A percentile compares a stretch with the other conserved stretches of the same genome.
phyloP scores from a whole-genome alignment of 805 yeast species.

The Kodamaea jinghongensis region DNA sequence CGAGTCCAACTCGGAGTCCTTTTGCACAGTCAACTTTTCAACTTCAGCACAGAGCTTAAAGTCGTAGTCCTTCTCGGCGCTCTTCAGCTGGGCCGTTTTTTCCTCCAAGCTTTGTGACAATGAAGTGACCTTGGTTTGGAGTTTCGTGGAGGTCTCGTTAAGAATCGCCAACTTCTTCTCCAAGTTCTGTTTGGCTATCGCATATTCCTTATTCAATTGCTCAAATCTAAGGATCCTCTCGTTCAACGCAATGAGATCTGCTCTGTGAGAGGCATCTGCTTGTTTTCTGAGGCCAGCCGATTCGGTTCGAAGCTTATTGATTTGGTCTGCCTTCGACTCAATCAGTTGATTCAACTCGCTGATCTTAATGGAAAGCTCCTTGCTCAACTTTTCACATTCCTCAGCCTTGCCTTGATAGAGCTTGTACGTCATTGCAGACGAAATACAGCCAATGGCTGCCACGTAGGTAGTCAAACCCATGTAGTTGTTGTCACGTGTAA shows the following conservation, averaged over 20 bases:
- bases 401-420: slow-evolving; percentile 17
- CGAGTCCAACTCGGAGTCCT: slow-evolving; percentile 19
- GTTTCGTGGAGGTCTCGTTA: background rate
- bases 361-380: slow-evolving; percentile 13
- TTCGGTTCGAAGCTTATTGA: slow-evolving; percentile 6
- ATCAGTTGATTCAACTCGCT: slow-evolving; percentile 9
- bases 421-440: slow-evolving; percentile 19
- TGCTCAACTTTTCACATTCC: slow-evolving; percentile 12
- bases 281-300: slow-evolving; percentile 1
- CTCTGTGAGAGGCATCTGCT: slow-evolving; percentile 10
- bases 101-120: slow-evolving; percentile 6
- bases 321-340: slow-evolving; percentile 9
- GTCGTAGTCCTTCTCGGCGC: slow-evolving; percentile 17
- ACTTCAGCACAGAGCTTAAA: slow-evolving; percentile 25
- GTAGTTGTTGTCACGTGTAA: too few species aligned
- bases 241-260: slow-evolving; percentile 8
- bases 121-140: slow-evolving; percentile 1
- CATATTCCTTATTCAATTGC: slow-evolving; percentile 5
- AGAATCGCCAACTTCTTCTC: slow-evolving; percentile 3
- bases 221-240: slow-evolving; percentile 7
- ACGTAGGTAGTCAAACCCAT: slow-evolving; percentile 17
- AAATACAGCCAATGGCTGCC: slow-evolving; percentile 19
- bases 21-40: slow-evolving; percentile 20
- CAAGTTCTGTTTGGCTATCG: slow-evolving; percentile 6
- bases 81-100: slow-evolving; percentile 7